Evolutionary conservation across 108 stramenopile species (phyloP).

Genomic region (Discostella stelligeroides): DNA sequence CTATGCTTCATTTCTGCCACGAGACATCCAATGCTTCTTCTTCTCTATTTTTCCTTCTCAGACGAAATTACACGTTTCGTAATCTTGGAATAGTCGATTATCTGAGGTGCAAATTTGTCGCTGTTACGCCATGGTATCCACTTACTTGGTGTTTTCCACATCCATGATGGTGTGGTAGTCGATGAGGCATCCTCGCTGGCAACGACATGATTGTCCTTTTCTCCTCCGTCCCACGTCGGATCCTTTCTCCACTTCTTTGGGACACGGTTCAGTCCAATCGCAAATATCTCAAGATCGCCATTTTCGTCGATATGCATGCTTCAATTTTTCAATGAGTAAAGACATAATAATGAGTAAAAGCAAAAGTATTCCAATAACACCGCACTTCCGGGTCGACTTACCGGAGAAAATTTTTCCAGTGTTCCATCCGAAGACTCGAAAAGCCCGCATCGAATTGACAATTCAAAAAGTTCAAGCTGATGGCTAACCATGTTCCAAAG

Average conservation of each 20-base stretch:
- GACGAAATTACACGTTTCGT: neutral
- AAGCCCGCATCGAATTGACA: constrained; percentile 61
- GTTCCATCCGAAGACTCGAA: constrained; percentile 52
- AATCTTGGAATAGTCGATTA: constrained; percentile 52
- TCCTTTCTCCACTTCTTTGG: constrained; percentile 60
- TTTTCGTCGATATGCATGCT: constrained; percentile 34
- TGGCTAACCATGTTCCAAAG: constrained; percentile 57
- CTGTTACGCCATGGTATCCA: constrained; percentile 48
- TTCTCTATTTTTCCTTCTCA: too few species aligned
- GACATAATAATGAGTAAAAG: neutral
- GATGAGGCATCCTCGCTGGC: neutral
- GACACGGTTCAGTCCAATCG: constrained; percentile 61
- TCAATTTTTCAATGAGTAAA: neutral
- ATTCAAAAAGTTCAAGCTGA: constrained; percentile 54
- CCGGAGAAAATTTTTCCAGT: constrained; percentile 60
- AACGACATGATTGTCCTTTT: neutral
- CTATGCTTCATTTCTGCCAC: too few species aligned
- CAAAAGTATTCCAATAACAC: neutral
- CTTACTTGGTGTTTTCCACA: constrained; percentile 53
- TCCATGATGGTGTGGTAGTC: constrained; percentile 47
- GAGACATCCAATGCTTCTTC: too few species aligned
- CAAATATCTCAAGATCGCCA: constrained; percentile 63
- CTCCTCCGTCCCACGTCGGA: constrained; percentile 41
- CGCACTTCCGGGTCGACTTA: too few species aligned
- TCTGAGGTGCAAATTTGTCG: constrained; percentile 43